Conservation (phyloP, 352 stramenopile species). For the Pythium rhizo-oryzae region DNA sequence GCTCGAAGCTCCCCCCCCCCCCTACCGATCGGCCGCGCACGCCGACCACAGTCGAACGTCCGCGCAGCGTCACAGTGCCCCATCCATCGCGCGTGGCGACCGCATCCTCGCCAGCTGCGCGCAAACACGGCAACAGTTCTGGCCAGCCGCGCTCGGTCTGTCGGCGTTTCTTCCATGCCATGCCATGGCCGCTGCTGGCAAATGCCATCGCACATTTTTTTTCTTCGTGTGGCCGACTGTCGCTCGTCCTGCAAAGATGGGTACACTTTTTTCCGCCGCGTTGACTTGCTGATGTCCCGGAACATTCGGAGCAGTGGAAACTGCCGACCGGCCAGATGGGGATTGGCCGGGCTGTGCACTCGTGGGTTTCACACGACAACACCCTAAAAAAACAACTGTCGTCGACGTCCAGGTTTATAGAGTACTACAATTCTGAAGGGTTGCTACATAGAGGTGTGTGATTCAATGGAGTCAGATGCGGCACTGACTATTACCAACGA, state of each 20-base stretch:
- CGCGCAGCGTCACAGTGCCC: too few relatives aligned
- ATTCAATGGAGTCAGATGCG: constrained; percentile 10
- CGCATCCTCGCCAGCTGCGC: too few relatives aligned
- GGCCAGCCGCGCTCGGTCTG: too few relatives aligned
- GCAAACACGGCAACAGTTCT: too few relatives aligned
- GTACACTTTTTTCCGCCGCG: neutral
- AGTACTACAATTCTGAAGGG: neutral
- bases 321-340: constrained; percentile 13
- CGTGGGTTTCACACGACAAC: neutral
- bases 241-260: neutral
- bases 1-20: too few relatives aligned
- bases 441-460: constrained; percentile 7
- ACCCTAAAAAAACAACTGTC: neutral
- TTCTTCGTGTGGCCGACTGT: too few relatives aligned
- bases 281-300: neutral
- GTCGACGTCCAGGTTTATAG: neutral
- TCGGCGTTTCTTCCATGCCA: too few relatives aligned
- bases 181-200: too few relatives aligned
- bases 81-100: too few relatives aligned
- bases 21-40: too few relatives aligned
- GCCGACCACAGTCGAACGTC: too few relatives aligned
- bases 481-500: neutral
- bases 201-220: too few relatives aligned
- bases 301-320: constrained; percentile 18
- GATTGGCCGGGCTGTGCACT: neutral